phyloP scores from a whole-genome alignment of 2,329 filamentous ascomycete species.

The Fusarium poae region DNA sequence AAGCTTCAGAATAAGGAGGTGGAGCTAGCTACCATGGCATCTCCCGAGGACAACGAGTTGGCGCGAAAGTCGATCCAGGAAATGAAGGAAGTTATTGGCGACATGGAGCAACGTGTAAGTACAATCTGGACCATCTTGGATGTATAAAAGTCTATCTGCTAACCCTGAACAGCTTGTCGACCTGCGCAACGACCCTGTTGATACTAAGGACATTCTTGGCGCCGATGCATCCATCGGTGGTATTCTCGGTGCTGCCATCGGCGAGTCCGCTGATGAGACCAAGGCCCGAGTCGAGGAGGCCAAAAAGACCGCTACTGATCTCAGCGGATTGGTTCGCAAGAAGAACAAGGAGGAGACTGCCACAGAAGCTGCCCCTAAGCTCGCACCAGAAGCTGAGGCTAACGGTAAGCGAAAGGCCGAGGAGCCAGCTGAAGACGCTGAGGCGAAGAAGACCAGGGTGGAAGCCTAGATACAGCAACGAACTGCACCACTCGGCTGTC shows the following conservation, averaged over 20 bases:
- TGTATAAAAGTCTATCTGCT: background rate
- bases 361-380: constrained; percentile 15
- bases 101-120: constrained; percentile 81
- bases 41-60: constrained; percentile 75
- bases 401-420: constrained; percentile 59
- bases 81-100: constrained; percentile 81
- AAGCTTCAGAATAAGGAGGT: constrained; percentile 79
- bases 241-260: constrained; percentile 73
- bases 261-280: constrained; percentile 71
- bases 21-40: constrained; percentile 71
- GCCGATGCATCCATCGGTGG: constrained; percentile 63
- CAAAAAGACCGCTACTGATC: constrained; percentile 78
- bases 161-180: constrained; percentile 69
- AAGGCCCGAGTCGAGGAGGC: constrained; percentile 77
- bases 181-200: constrained; percentile 70
- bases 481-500: constrained; percentile 3
- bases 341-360: constrained; percentile 62
- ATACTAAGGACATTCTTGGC: constrained; percentile 55
- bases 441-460: constrained; percentile 55
- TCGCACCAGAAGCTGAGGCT: constrained; percentile 43
- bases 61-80: constrained; percentile 74
- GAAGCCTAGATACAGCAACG: constrained; percentile 43
- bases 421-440: constrained; percentile 47
- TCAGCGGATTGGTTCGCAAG: constrained; percentile 80
- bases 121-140: constrained; percentile 8